Percentiles rank a stretch among this genome's conserved stretches.
Conservation (phyloP, 2,329 filamentous ascomycete species). For the Lomentospora prolificans region DNA sequence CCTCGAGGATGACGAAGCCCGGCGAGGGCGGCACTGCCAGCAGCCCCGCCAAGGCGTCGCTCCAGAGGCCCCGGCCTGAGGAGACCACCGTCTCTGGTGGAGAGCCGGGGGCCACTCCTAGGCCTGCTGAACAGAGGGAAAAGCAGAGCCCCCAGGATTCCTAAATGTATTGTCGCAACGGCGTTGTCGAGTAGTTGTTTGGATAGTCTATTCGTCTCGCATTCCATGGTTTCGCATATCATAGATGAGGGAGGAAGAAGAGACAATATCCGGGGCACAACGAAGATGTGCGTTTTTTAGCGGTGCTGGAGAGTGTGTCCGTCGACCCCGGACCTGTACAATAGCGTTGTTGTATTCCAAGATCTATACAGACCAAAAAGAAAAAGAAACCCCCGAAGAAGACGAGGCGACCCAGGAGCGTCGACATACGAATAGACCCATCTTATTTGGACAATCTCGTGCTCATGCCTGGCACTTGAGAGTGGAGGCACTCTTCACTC, state of each 20-base stretch:
- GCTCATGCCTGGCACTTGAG: too few species aligned
- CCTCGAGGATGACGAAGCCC: neutral
- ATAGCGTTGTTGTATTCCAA: neutral
- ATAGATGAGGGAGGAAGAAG: neutral
- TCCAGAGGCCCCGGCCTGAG: constrained; percentile 1
- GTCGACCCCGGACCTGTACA: constrained; percentile 1
- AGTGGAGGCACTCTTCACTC: too few species aligned
- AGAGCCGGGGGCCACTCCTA: neutral
- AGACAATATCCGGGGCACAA: neutral
- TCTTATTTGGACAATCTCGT: too few species aligned
- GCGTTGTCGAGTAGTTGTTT: neutral
- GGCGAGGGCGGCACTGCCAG: neutral
- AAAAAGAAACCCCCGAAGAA: neutral
- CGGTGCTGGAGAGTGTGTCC: too few species aligned
- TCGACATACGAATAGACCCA: neutral
- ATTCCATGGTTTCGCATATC: too few species aligned
- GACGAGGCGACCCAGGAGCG: neutral
- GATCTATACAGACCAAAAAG: neutral
- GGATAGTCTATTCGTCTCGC: neutral
- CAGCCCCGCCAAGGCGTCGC: neutral
- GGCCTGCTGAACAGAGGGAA: neutral
- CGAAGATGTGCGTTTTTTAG: neutral
- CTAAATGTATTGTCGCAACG: neutral
- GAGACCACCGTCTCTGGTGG: neutral
- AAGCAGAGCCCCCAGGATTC: neutral